Evolutionary conservation across 176 grass and related monocot genomes (phyloP).

Genomic region (Carex littledalei): DNA sequence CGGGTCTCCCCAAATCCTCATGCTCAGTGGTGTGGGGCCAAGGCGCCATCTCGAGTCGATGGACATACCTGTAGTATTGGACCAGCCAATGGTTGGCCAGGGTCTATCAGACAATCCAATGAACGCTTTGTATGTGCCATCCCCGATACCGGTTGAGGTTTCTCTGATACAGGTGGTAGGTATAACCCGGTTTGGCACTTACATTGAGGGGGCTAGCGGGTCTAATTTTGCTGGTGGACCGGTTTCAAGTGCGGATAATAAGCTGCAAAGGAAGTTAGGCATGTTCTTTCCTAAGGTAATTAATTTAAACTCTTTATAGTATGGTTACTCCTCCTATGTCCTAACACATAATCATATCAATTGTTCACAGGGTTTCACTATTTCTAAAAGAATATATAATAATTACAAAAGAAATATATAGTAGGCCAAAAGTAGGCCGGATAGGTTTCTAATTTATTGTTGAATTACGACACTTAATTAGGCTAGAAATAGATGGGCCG

Average conservation of each 20-base stretch:
- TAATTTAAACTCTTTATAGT: not conserved
- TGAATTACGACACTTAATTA: too few relatives aligned
- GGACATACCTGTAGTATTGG: constrained; percentile 48
- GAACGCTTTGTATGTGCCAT: constrained; percentile 67
- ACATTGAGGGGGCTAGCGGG: constrained; percentile 70
- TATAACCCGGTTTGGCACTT: constrained; percentile 64
- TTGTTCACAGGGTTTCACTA: not conserved
- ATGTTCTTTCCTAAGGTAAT: constrained; percentile 64
- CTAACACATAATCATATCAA: not conserved
- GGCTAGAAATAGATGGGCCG: too few relatives aligned
- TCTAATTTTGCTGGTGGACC: constrained; percentile 42
- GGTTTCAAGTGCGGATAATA: not conserved
- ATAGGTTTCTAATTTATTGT: too few relatives aligned
- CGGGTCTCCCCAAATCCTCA: constrained; percentile 81
- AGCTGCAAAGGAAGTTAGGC: constrained; percentile 32
- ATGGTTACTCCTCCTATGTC: not conserved
- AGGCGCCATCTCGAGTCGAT: constrained; percentile 41
- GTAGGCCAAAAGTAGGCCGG: too few relatives aligned
- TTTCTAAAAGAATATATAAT: not conserved
- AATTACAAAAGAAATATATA: not conserved
- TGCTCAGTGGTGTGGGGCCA: constrained; percentile 83
- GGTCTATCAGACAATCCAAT: constrained; percentile 81
- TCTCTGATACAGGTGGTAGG: constrained; percentile 85
- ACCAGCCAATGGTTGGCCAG: constrained; percentile 60
- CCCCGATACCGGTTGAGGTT: constrained; percentile 55